Evolutionary conservation across 106 monocot genomes (phyloP).

Genomic region (Dioscorea alata): DNA sequence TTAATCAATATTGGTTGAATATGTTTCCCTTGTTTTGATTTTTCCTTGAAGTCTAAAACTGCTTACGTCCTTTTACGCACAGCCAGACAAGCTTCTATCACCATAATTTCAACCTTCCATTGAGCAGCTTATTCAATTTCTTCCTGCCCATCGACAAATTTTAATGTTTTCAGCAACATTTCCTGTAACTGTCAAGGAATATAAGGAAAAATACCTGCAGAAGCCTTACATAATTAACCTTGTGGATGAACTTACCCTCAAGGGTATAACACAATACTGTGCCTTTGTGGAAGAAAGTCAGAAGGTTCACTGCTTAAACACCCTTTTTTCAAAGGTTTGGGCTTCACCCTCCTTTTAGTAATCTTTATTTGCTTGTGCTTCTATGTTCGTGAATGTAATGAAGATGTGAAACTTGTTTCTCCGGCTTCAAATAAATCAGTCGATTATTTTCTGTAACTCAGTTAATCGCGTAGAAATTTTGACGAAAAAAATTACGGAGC

Average conservation of each 20-base stretch:
- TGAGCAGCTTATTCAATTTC: conserved; percentile 65
- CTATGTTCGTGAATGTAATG: background rate
- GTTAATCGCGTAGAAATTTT: conserved; percentile 90
- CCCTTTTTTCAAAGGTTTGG: conserved; percentile 92
- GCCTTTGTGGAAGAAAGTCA: conserved; percentile 96
- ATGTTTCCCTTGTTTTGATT: background rate
- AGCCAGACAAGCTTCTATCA: conserved; percentile 96
- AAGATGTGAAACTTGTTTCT: conserved; percentile 1
- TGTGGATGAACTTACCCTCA: conserved; percentile 93
- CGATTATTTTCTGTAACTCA: conserved; percentile 96
- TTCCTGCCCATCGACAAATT: conserved; percentile 67
- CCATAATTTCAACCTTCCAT: conserved; percentile 90
- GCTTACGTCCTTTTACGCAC: conserved; percentile 5
- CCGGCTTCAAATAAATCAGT: conserved; percentile 85
- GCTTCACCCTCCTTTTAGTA: background rate
- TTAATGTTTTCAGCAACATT: conserved; percentile 91
- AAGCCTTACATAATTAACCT: conserved; percentile 88
- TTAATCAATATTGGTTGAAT: no score
- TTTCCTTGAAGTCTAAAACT: background rate
- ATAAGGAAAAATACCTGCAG: conserved; percentile 75
- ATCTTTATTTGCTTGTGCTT: background rate
- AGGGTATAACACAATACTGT: conserved; percentile 91
- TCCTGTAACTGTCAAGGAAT: conserved; percentile 92
- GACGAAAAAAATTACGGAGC: conserved; percentile 91
- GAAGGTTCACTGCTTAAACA: conserved; percentile 95